Base-by-base conservation (phyloP, 495 filamentous ascomycete species). In the Lindgomyces ingoldianus region DNA sequence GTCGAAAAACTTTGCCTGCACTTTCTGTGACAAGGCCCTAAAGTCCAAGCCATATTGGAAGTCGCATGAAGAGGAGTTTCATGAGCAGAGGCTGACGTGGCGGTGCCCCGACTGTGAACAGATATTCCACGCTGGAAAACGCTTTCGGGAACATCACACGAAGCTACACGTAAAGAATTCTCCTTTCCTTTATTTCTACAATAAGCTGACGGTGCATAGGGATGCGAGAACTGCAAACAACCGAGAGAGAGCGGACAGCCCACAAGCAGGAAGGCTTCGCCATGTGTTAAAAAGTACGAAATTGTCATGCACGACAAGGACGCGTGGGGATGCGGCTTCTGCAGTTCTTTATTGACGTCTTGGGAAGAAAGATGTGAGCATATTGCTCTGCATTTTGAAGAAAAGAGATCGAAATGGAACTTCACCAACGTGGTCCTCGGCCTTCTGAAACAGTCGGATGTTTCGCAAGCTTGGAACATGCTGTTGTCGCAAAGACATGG, bases 261-360 rank as follows among this genome's bases (percentile, higher is more conserved):
- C 24, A 66, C 57, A 22, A 63, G 62, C 44, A 53, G 68, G 48
- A 70, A 67, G 60, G 58, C 68, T 6, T 70, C 68, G n/a, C 63
- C 62, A 21, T 70, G 68, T 29, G 68, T 70, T 18, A 70, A 66
- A 41, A 67, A 60, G 48, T 62, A 62, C 36, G 64, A 64, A 30
- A 57, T 64, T n/a, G 56, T 68, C 21, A 62, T 70, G 64, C 60
- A 68, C 30, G 52, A 68, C 58, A 70, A 69, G 51, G 56, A 69
- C 27, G 70, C 70, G 4, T 72, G 70, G 70, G 70, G 70, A 26
- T 72, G 70, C 42, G 70, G 70, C 18, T 72, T 72, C 64, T 72
- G 70, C 56, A 63, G 24, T 12, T 21, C 21, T 19, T 55, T 70
- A 4, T 53, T 70, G 26, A 36, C 45, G 0, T 62, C 63, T 2